Percentiles rank a stretch among this genome's conserved stretches.
These are phyloP conservation scores for Mortierella sp. DNA, from an alignment of 371 early-diverging fungal genomes.

Conservation along the genomic window DNA sequence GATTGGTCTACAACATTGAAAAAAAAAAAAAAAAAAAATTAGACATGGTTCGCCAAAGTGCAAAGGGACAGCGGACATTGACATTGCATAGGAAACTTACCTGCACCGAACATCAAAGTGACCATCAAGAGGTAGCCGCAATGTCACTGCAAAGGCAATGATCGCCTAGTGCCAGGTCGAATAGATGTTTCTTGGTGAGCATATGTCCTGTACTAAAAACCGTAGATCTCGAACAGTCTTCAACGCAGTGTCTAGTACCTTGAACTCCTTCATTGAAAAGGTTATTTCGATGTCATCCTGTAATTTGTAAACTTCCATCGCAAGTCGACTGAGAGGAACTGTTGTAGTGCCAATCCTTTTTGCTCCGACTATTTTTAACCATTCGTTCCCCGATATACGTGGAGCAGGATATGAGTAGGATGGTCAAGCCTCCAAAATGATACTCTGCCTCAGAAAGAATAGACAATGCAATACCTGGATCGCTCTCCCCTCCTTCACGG, in stretches of 20 bases:
- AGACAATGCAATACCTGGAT: conserved; percentile 4
- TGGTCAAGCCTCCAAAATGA: not conserved
- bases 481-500: conserved; percentile 11
- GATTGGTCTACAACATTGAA: conserved; percentile 15
- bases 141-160: conserved; percentile 24
- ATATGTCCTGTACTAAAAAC: too few relatives aligned
- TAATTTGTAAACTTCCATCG: conserved; percentile 21
- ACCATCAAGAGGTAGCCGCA: conserved; percentile 28
- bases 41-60: too few relatives aligned
- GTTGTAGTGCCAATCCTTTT: conserved; percentile 25
- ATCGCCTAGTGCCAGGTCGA: conserved; percentile 16
- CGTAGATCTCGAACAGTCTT: too few relatives aligned
- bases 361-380: not conserved
- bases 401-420: not conserved
- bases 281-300: conserved; percentile 26
- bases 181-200: too few relatives aligned
- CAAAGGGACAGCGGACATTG: too few relatives aligned
- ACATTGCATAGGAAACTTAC: conserved; percentile 16
- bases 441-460: not conserved
- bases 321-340: conserved; percentile 12
- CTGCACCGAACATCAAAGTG: conserved; percentile 27
- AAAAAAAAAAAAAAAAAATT: too few relatives aligned
- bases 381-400: not conserved
- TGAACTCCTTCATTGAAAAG: conserved; percentile 45
- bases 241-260: conserved; percentile 11